These are phyloP conservation scores for Fraxinus floribunda DNA, from an alignment of 305 asterid genomes.

Conservation along the genomic window DNA sequence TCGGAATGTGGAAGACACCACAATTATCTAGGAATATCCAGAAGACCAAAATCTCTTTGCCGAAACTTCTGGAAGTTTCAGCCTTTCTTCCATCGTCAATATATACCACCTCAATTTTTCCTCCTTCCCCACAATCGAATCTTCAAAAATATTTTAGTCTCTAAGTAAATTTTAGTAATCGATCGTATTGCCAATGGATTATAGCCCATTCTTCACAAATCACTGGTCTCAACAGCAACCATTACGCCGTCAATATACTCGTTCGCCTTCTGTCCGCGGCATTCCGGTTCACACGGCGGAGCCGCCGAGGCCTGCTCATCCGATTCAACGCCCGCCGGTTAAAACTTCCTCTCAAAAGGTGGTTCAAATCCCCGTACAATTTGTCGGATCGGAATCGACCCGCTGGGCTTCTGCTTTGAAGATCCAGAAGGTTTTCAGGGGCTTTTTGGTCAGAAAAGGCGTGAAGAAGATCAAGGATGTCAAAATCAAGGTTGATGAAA, in stretches of 20 bases:
- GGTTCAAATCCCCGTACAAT: conserved; percentile 59
- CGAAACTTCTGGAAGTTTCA: conserved; percentile 32
- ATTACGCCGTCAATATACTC: neutral
- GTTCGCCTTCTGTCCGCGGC: neutral
- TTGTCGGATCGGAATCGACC: conserved; percentile 34
- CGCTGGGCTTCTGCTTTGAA: conserved; percentile 42
- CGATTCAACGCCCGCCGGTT: neutral
- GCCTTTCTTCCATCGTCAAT: neutral
- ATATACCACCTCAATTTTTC: neutral
- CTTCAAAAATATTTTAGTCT: neutral
- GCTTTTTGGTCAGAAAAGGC: conserved; percentile 57
- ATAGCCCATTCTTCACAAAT: conserved; percentile 36
- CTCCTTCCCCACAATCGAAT: neutral
- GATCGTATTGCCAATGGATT: neutral
- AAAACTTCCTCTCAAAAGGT: neutral
- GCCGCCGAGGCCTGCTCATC: neutral
- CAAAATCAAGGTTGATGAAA: conserved; percentile 50
- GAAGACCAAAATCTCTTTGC: neutral
- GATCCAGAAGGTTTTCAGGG: conserved; percentile 81
- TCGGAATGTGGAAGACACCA: neutral
- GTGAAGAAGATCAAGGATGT: conserved; percentile 51
- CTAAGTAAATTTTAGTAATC: neutral
- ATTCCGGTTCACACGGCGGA: neutral
- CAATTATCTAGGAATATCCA: neutral
- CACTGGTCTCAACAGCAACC: conserved; percentile 15